phyloP scores from a whole-genome alignment of 495 filamentous ascomycete species.

The Podospora didyma region DNA sequence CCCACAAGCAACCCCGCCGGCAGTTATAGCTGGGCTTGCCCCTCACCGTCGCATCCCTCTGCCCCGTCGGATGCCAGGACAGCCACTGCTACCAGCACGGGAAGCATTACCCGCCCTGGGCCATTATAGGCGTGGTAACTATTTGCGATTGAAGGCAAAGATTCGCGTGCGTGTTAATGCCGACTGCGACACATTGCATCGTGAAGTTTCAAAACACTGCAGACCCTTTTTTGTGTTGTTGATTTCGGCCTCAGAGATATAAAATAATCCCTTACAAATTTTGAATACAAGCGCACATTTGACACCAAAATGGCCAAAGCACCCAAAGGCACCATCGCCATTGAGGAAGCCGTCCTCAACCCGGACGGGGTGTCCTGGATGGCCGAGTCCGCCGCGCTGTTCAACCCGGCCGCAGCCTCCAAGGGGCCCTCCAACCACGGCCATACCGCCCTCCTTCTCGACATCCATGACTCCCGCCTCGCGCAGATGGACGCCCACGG shows the following conservation, averaged over 20 bases:
- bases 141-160: too few relatives aligned
- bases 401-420: constrained; percentile 18
- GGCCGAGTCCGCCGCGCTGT: constrained; percentile 23
- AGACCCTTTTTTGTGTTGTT: not conserved
- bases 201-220: too few relatives aligned
- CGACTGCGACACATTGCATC: too few relatives aligned
- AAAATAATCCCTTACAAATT: not conserved
- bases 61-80: too few relatives aligned
- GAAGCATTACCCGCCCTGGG: not conserved
- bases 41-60: not conserved
- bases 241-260: too few relatives aligned
- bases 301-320: constrained; percentile 16
- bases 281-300: not conserved
- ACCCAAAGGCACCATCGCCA: constrained; percentile 54
- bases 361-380: constrained; percentile 28
- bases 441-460: constrained; percentile 18
- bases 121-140: not conserved
- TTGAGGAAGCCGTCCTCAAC: constrained; percentile 54
- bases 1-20: not conserved
- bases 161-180: not conserved
- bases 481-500: constrained; percentile 54
- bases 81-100: not conserved
- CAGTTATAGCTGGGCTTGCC: not conserved
- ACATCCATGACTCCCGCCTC: constrained; percentile 48
- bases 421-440: constrained; percentile 7